These are phyloP conservation scores for Talaromyces borbonicus DNA, from an alignment of 495 filamentous ascomycete genomes.

Conservation along the genomic window DNA sequence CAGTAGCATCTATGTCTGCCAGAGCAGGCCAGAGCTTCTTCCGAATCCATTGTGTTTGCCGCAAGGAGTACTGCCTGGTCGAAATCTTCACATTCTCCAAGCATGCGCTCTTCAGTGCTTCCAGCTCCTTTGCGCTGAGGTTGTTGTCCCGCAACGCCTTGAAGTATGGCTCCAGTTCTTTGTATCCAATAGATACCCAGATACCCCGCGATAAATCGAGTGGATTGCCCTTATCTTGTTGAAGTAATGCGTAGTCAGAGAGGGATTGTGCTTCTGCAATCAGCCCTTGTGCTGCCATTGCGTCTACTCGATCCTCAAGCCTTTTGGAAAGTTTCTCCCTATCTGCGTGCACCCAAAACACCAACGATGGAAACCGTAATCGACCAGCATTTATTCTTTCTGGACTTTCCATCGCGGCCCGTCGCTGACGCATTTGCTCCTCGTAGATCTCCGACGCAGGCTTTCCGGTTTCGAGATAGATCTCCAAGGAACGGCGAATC, in stretches of 20 bases:
- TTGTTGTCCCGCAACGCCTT: conserved; percentile 32
- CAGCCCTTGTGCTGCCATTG: conserved; percentile 71
- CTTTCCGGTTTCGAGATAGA: conserved; percentile 69
- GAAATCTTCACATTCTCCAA: conserved; percentile 59
- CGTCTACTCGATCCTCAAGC: conserved; percentile 66
- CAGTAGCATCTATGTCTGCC: conserved; percentile 33
- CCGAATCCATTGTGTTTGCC: conserved; percentile 78
- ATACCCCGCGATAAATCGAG: conserved; percentile 73
- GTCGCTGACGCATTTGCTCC: conserved; percentile 46
- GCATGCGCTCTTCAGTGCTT: conserved; percentile 30
- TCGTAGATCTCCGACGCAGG: conserved; percentile 82
- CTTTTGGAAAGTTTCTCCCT: conserved; percentile 54
- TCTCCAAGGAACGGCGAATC: conserved; percentile 81
- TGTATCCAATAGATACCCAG: conserved; percentile 94
- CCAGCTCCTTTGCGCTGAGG: conserved; percentile 27
- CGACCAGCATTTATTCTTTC: conserved; percentile 15
- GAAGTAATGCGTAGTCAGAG: conserved; percentile 40
- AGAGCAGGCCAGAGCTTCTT: conserved; percentile 66
- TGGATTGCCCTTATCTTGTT: conserved; percentile 34
- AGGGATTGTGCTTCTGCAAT: conserved; percentile 56
- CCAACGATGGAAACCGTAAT: conserved; percentile 47
- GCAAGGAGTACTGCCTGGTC: conserved; percentile 77
- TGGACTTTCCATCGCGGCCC: conserved; percentile 11
- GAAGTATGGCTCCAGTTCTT: conserved; percentile 71
- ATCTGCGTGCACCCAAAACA: conserved; percentile 83